phyloP scores from a whole-genome alignment of 257 asterid species.

The Penstemon barbatus region DNA sequence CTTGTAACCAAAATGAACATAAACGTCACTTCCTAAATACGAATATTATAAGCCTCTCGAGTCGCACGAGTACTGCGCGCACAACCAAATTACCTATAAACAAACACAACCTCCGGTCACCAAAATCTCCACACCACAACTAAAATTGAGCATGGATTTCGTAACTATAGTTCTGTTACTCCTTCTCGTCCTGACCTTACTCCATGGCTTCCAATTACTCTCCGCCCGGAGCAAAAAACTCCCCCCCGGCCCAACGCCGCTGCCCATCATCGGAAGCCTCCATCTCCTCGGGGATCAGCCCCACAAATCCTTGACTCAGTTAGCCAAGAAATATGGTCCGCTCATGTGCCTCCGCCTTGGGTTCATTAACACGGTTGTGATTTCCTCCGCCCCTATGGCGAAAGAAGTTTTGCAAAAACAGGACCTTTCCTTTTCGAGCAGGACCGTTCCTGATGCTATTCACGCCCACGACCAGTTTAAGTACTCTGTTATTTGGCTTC shows the following conservation, averaged over 20 bases:
- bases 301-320: constrained; percentile 56
- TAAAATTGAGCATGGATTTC: constrained; percentile 35
- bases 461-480: constrained; percentile 61
- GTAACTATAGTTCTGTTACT: constrained; percentile 31
- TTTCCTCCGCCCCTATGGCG: constrained; percentile 63
- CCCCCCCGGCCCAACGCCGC: constrained; percentile 76
- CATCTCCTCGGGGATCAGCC: constrained; percentile 71
- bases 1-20: too few species aligned
- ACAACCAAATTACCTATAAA: background rate
- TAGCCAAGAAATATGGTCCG: constrained; percentile 66
- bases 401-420: constrained; percentile 65
- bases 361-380: constrained; percentile 48
- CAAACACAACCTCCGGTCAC: background rate
- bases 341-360: constrained; percentile 67
- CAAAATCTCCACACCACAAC: background rate
- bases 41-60: background rate
- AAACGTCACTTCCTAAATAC: too few species aligned
- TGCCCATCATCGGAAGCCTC: constrained; percentile 74
- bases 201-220: constrained; percentile 35
- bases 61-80: background rate
- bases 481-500: constrained; percentile 72
- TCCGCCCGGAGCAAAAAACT: constrained; percentile 35
- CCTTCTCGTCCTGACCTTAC: constrained; percentile 18
- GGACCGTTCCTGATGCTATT: constrained; percentile 52
- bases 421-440: constrained; percentile 57